A percentile compares a stretch with the other conserved stretches of the same genome.
Evolutionary conservation across 2,329 filamentous ascomycete genomes (phyloP).

Genomic region (Clathrospora elynae): DNA sequence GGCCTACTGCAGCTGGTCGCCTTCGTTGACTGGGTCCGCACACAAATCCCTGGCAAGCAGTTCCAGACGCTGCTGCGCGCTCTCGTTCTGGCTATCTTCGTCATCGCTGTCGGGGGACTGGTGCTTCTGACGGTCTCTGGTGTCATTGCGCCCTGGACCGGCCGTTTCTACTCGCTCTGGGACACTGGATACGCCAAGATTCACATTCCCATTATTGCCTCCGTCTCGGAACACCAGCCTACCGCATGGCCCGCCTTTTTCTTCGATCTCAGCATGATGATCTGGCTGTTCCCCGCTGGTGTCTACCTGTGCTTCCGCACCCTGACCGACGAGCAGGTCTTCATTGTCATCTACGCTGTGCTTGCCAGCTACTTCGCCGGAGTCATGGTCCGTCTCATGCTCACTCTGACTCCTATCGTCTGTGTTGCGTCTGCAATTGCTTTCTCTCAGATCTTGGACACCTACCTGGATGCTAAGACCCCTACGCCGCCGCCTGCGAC

Average conservation of each 20-base stretch:
- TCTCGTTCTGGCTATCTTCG: constrained; percentile 75
- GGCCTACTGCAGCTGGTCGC: constrained; percentile 92
- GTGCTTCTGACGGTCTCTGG: constrained; percentile 82
- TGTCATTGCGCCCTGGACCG: constrained; percentile 95
- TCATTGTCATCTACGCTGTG: constrained; percentile 95
- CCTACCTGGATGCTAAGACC: constrained; percentile 72
- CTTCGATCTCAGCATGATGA: constrained; percentile 96
- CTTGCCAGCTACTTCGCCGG: constrained; percentile 97
- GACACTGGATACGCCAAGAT: constrained; percentile 99
- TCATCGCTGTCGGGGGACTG: constrained; percentile 74
- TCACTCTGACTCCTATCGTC: constrained; percentile 93
- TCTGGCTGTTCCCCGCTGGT: constrained; percentile 98
- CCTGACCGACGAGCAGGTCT: constrained; percentile 94
- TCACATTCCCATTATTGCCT: constrained; percentile 98
- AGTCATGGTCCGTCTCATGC: constrained; percentile 99
- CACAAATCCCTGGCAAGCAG: constrained; percentile 87
- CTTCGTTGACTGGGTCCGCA: constrained; percentile 87
- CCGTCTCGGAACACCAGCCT: constrained; percentile 98
- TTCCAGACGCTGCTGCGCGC: constrained; percentile 88
- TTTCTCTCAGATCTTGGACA: constrained; percentile 84
- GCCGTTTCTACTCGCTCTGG: constrained; percentile 99
- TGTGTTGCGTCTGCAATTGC: constrained; percentile 92
- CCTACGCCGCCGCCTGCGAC: constrained; percentile 61
- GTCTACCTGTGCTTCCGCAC: constrained; percentile 98
- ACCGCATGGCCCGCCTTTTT: constrained; percentile 99